Evolutionary conservation across 2,329 filamentous ascomycete genomes (phyloP).

Genomic region (Penicillium sp.): DNA sequence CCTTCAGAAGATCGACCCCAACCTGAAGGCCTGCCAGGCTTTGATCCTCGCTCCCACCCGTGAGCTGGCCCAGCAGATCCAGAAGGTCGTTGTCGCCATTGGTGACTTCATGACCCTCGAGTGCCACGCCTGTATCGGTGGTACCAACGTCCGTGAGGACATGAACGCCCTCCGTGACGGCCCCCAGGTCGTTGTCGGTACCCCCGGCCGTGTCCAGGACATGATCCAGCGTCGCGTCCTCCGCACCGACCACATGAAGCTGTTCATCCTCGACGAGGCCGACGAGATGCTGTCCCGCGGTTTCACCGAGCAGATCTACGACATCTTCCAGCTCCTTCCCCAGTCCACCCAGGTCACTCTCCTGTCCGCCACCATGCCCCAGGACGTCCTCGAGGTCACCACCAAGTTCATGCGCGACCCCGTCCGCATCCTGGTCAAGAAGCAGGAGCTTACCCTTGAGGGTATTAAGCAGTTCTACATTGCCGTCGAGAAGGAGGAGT

Average conservation of each 20-base stretch:
- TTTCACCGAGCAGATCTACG: constrained; percentile 98
- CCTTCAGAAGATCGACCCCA: constrained; percentile 96
- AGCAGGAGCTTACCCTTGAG: constrained; percentile 81
- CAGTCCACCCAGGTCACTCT: constrained; percentile 98
- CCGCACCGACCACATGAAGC: constrained; percentile 73
- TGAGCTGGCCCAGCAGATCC: constrained; percentile 96
- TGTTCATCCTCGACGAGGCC: constrained; percentile 73
- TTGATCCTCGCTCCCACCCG: constrained; percentile 96
- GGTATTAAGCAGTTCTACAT: constrained; percentile 99
- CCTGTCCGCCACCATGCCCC: constrained; percentile 91
- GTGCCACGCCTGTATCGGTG: constrained; percentile 97
- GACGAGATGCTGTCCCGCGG: constrained; percentile 76
- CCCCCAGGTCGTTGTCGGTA: constrained; percentile 95
- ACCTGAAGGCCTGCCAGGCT: constrained; percentile 94
- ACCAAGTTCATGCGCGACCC: constrained; percentile 99
- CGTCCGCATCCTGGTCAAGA: constrained; percentile 31
- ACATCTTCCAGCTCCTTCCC: constrained; percentile 94
- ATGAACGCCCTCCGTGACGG: constrained; percentile 97
- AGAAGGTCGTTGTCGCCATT: constrained; percentile 98
- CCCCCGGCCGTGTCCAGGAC: constrained; percentile 90
- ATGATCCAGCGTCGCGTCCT: constrained; percentile 75
- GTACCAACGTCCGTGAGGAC: constrained; percentile 96
- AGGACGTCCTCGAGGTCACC: constrained; percentile 98
- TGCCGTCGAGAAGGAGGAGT: constrained; percentile 98
- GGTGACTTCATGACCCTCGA: constrained; percentile 99